These are phyloP conservation scores for Kockovaella imperatae DNA, from an alignment of 768 basidiomycete species.

Conservation along the genomic window DNA sequence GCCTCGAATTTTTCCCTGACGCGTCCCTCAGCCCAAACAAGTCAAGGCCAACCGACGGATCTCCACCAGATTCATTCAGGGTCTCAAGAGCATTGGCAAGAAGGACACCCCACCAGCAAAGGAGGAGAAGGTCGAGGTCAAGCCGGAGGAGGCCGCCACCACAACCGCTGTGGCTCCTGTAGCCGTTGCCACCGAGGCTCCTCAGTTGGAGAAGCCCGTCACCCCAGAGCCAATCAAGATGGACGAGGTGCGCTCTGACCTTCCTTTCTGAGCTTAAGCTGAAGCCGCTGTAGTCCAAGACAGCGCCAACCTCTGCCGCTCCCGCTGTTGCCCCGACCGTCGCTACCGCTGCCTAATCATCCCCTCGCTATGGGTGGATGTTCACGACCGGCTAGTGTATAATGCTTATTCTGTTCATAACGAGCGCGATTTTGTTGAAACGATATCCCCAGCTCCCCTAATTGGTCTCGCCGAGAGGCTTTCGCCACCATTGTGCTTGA, in stretches of 20 bases:
- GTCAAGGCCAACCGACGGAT: conserved; percentile 71
- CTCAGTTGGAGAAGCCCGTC: conserved; percentile 73
- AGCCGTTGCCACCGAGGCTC: conserved; percentile 79
- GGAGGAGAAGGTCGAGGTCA: conserved; percentile 46
- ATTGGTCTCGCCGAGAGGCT: too few species aligned
- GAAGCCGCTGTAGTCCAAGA: conserved; percentile 29
- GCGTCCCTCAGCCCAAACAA: conserved; percentile 32
- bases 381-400: too few species aligned
- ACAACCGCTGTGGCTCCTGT: conserved; percentile 52
- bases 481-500: too few species aligned
- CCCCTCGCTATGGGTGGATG: too few species aligned
- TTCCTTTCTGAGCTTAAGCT: conserved; percentile 1
- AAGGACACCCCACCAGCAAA: conserved; percentile 26
- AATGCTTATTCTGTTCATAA: too few species aligned
- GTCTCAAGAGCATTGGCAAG: conserved; percentile 58
- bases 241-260: conserved; percentile 30
- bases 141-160: conserved; percentile 2
- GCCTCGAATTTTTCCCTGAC: neutral
- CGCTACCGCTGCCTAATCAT: conserved; percentile 75
- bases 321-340: conserved; percentile 61
- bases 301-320: conserved; percentile 42
- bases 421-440: too few species aligned
- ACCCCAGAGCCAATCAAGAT: conserved; percentile 74
- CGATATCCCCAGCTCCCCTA: too few species aligned
- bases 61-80: conserved; percentile 70